Percentiles rank a stretch among this genome's conserved stretches.
Evolutionary conservation across 129 eudicot genomes (phyloP).

Genomic region (Pseudognaphalium luteoalbum): DNA sequence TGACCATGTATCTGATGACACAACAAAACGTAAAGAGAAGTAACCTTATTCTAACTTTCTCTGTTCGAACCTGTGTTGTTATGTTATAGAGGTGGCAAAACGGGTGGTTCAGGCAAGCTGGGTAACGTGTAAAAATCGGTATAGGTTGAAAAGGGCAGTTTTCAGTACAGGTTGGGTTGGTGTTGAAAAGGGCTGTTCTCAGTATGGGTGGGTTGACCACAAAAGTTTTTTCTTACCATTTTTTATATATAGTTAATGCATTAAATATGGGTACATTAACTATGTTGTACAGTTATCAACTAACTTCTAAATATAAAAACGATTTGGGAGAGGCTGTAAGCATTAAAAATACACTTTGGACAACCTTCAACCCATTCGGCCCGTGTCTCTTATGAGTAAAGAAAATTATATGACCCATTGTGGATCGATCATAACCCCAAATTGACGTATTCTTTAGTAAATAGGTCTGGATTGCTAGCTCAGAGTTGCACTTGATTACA

Average conservation of each 20-base stretch:
- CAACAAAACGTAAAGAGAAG: conserved; percentile 2
- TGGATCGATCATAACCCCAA: not conserved
- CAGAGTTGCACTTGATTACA: conserved; percentile 34
- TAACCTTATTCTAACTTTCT: not conserved
- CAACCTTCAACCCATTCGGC: not conserved
- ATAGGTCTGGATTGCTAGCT: not conserved
- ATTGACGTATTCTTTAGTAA: not conserved
- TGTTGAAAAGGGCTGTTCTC: not conserved
- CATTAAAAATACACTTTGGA: not conserved
- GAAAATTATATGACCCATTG: not conserved
- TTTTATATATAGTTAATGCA: not conserved
- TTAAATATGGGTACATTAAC: not conserved
- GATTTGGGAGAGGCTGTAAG: not conserved
- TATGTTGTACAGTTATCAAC: not conserved
- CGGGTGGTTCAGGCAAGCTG: not conserved
- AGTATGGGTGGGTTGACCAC: not conserved
- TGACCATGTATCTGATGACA: not conserved
- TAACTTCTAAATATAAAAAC: not conserved
- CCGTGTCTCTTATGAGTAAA: not conserved
- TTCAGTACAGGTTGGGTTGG: not conserved
- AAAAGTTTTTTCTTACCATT: not conserved
- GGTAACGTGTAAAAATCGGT: not conserved
- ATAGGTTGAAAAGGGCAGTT: not conserved
- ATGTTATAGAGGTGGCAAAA: not conserved
- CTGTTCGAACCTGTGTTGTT: not conserved